Evolutionary conservation across 257 asterid genomes (phyloP).

Genomic region (Mitragyna speciosa): DNA sequence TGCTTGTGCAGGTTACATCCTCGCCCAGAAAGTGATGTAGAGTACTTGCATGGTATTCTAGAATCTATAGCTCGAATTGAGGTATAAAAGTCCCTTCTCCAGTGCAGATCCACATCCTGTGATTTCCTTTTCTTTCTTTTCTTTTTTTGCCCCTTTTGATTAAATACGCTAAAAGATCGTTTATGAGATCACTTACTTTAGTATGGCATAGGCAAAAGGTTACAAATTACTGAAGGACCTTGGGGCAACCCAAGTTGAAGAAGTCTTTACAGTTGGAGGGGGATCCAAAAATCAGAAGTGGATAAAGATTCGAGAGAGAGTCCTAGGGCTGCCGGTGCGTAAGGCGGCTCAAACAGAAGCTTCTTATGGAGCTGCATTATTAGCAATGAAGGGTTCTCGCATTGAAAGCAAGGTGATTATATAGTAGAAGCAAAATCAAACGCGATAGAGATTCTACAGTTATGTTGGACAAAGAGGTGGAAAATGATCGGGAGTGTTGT

Average conservation of each 20-base stretch:
- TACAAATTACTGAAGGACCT: conserved; percentile 67
- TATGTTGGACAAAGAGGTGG: no score
- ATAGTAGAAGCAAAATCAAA: background rate
- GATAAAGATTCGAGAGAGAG: conserved; percentile 77
- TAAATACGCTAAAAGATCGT: background rate
- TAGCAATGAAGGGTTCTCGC: conserved; percentile 66
- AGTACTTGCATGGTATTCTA: conserved; percentile 79
- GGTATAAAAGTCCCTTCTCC: conserved; percentile 36
- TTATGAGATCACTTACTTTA: background rate
- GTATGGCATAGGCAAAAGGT: conserved; percentile 60
- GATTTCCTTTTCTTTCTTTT: background rate
- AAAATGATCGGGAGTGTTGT: no score
- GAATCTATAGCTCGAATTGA: conserved; percentile 95
- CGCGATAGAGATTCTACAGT: background rate
- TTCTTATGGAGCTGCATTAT: conserved; percentile 89
- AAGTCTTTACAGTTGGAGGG: conserved; percentile 86
- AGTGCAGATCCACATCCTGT: background rate
- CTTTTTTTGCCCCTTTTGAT: background rate
- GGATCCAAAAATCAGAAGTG: conserved; percentile 83
- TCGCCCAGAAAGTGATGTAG: conserved; percentile 72
- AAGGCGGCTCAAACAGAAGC: conserved; percentile 85
- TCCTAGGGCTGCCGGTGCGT: conserved; percentile 69
- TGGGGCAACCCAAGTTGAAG: conserved; percentile 91
- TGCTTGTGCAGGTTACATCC: conserved; percentile 68
- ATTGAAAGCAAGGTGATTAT: background rate